phyloP scores from a whole-genome alignment of 75 land plant genomes.

The Cunninghamia lanceolata region DNA sequence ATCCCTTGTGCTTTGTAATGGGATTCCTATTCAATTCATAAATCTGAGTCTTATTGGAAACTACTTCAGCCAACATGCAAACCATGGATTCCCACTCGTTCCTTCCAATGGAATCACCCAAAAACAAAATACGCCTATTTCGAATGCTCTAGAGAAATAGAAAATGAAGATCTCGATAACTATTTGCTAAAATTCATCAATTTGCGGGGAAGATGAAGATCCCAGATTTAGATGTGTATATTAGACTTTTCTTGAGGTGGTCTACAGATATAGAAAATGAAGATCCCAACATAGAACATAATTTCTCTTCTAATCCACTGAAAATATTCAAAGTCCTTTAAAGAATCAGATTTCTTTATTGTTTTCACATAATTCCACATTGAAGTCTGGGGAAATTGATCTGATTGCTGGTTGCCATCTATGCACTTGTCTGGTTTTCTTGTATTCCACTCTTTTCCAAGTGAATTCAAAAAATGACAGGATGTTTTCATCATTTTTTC shows the following conservation, averaged over 20 bases:
- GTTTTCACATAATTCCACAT: background rate
- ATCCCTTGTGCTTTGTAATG: too few relatives aligned
- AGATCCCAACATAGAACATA: background rate
- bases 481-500: background rate
- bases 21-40: conserved; percentile 63
- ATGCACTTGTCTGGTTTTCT: background rate
- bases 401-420: background rate
- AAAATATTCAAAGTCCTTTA: background rate
- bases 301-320: background rate
- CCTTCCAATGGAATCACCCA: conserved; percentile 83
- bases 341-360: background rate
- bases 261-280: too few relatives aligned
- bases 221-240: too few relatives aligned
- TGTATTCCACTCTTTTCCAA: background rate
- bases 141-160: conserved; percentile 53
- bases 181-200: too few relatives aligned
- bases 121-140: conserved; percentile 61
- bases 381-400: background rate
- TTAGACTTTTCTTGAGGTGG: too few relatives aligned
- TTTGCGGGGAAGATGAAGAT: too few relatives aligned
- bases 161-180: too few relatives aligned
- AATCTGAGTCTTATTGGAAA: conserved; percentile 48
- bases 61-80: conserved; percentile 74
- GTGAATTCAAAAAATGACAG: background rate
- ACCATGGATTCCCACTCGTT: too few relatives aligned